Base-by-base conservation (phyloP, 768 basidiomycete species). In the Suillus occidentalis region DNA sequence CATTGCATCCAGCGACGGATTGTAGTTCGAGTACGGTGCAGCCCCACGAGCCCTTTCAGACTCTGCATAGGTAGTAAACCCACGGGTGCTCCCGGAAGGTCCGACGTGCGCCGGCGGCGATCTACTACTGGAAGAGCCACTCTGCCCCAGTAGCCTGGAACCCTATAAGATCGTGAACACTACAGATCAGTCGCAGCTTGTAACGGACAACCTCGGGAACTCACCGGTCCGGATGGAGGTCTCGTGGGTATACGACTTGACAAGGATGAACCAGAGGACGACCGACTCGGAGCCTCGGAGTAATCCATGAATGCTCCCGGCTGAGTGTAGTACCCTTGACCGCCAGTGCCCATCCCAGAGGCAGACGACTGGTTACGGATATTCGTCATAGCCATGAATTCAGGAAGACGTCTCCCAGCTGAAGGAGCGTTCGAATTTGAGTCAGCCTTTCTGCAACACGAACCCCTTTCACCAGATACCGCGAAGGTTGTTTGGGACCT, bases 381-480 rank as follows among this genome's bases (percentile, higher is more conserved):
- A 14, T 65, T 59, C 6, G 76, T 76, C 75, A 77, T 76, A 13
- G 72, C 59, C 75, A 77, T 76, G 8, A 75, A 76, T 42, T 76
- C 75, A 1, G 75, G 75, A 20, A 77, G 59, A 40, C 75, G 75
- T 14, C 72, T 72, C 40, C 67, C 65, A 16, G 67, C 14, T 5
- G 53, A 42, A 28, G 4, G 68, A n/a, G 64, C 7, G 40, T 49
- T 64, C 7, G 67, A 25, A 58, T 68, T 20, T n/a, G 65, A 60
- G 14, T 69, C 69, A 6, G 61, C 53, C 62, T 70, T 70, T 49
- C 64, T 40, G 10, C 66, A 68, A 47, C 67, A 68, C 0, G 72
- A 45, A 8, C 67, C 73, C n/a, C 78, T 67, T 63, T 82, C 81
- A 13, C 80, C 78, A 0, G 78, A 75, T 1, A 74, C 68, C 2